phyloP scores from a whole-genome alignment of 2,329 filamentous ascomycete species.

The Ilyonectria mors-panacis region DNA sequence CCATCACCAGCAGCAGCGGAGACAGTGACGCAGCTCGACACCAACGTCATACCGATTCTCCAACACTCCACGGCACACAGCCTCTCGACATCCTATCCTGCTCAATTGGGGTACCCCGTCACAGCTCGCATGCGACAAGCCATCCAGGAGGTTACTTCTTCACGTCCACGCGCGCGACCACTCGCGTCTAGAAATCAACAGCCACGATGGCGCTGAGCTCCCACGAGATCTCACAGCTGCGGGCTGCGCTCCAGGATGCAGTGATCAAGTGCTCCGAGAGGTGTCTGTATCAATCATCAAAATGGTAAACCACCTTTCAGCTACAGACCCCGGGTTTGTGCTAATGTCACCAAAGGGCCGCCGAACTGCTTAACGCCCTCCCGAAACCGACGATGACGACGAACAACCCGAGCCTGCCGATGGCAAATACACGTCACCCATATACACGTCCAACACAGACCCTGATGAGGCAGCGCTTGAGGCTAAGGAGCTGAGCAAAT shows the following conservation, averaged over 20 bases:
- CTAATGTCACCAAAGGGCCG: slow-evolving; percentile 76
- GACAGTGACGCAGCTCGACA: slow-evolving; percentile 12
- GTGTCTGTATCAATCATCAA: slow-evolving; percentile 95
- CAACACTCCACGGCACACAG: slow-evolving; percentile 5
- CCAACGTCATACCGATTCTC: slow-evolving; percentile 1
- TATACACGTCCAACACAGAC: slow-evolving; percentile 73
- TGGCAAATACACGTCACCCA: slow-evolving; percentile 59
- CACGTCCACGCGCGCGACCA: slow-evolving; percentile 29
- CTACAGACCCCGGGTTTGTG: slow-evolving; percentile 1
- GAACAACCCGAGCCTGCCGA: slow-evolving; percentile 53
- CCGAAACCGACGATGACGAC: slow-evolving; percentile 72
- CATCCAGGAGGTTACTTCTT: neutral
- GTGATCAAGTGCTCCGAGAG: slow-evolving; percentile 93
- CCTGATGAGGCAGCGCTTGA: slow-evolving; percentile 83
- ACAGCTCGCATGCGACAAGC: slow-evolving; percentile 7
- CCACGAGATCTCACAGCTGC: slow-evolving; percentile 74
- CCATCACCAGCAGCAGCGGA: slow-evolving; percentile 21
- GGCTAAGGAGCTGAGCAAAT: slow-evolving; percentile 83
- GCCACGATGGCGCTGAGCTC: slow-evolving; percentile 67
- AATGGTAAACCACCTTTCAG: slow-evolving; percentile 77
- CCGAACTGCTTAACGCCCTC: slow-evolving; percentile 91
- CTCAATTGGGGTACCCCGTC: neutral
- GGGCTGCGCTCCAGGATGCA: slow-evolving; percentile 84
- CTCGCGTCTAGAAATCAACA: slow-evolving; percentile 47
- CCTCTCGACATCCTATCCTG: neutral